These are phyloP conservation scores for Taphrina confusa DNA, from an alignment of 1,139 yeast species.

Conservation along the genomic window DNA sequence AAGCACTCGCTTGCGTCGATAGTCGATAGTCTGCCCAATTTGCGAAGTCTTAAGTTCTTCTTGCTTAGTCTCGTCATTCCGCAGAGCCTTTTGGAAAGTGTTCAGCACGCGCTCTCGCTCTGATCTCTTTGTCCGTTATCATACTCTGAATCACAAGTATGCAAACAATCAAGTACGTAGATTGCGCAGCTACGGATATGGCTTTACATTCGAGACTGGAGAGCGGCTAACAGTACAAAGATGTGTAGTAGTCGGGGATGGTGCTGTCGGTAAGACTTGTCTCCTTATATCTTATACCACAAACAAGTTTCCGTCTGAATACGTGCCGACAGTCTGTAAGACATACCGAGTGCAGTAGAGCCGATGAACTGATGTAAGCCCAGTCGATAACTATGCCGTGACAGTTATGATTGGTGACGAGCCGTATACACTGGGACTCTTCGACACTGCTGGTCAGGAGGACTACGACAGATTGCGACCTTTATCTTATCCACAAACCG, in stretches of 20 bases:
- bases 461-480: conserved; percentile 98
- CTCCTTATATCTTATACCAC: conserved; percentile 86
- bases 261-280: conserved; percentile 96
- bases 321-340: conserved; percentile 70
- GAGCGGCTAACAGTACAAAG: conserved; percentile 46
- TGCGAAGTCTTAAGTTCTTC: no score
- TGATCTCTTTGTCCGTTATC: no score
- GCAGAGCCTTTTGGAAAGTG: no score
- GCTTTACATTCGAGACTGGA: neutral
- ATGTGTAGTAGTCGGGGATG: conserved; percentile 97
- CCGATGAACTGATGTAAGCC: no score
- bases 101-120: no score
- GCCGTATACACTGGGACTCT: conserved; percentile 91
- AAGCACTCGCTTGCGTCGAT: no score
- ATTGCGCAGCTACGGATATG: neutral
- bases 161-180: conserved; percentile 22
- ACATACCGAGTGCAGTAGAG: neutral
- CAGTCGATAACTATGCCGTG: conserved; percentile 92
- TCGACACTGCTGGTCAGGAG: conserved; percentile 99
- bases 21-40: no score
- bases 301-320: conserved; percentile 82
- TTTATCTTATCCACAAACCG: conserved; percentile 92
- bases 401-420: conserved; percentile 98
- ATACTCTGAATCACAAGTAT: no score
- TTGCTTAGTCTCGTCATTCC: no score